phyloP scores from a whole-genome alignment of 2,329 filamentous ascomycete species.

The Cephalotrichum gorgonifer region DNA sequence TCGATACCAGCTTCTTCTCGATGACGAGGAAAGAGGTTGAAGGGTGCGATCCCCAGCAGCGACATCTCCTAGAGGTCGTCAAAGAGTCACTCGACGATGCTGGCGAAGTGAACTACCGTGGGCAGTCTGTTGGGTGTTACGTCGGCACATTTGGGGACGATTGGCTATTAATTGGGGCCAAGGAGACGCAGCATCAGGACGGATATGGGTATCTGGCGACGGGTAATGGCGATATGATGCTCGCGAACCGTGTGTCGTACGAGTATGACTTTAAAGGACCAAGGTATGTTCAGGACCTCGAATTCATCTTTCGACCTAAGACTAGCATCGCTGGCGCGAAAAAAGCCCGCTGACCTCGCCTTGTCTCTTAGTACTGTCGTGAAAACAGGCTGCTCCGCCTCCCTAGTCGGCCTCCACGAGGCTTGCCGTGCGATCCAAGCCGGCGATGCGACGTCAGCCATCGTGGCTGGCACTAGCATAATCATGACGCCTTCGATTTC shows the following conservation, averaged over 20 bases:
- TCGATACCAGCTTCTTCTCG: constrained; percentile 21
- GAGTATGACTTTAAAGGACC: constrained; percentile 22
- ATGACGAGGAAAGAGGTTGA: constrained; percentile 14
- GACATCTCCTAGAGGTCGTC: constrained; percentile 18
- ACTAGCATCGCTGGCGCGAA: no score
- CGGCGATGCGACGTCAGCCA: constrained; percentile 16
- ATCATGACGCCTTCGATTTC: constrained; percentile 18
- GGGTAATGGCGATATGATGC: constrained; percentile 12
- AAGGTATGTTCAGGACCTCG: constrained; percentile 16
- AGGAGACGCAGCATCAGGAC: constrained; percentile 6
- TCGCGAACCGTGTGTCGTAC: constrained; percentile 22
- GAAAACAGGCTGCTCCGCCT: constrained; percentile 27
- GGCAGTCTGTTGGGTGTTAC: constrained; percentile 7
- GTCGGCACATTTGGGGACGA: constrained; percentile 10
- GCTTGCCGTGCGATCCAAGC: constrained; percentile 17
- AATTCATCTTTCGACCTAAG: no score
- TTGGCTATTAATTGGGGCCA: constrained; percentile 5
- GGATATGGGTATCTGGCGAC: constrained; percentile 12
- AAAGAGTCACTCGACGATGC: constrained; percentile 10
- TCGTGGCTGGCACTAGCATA: constrained; percentile 22
- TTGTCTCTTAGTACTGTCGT: constrained; percentile 14
- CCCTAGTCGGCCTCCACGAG: constrained; percentile 18
- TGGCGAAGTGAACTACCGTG: constrained; percentile 3
- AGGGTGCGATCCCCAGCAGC: constrained; percentile 20
- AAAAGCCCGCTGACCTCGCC: not conserved